These are phyloP conservation scores for Dothidotthia symphoricarpi DNA, from an alignment of 2,329 filamentous ascomycete species.

Conservation along the genomic window DNA sequence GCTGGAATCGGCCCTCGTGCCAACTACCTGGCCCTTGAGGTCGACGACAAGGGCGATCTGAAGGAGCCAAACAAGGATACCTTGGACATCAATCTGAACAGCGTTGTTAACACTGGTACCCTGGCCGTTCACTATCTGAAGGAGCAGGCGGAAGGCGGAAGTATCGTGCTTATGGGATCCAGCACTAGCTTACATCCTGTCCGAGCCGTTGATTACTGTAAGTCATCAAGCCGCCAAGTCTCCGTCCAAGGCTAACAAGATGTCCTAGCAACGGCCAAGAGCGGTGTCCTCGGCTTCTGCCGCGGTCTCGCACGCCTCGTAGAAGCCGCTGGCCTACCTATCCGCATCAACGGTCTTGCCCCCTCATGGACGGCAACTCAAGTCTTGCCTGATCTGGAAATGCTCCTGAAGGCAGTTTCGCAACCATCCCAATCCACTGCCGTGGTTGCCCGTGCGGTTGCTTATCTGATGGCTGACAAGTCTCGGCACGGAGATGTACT, in stretches of 20 bases:
- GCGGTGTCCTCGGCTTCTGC: conserved; percentile 56
- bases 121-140: conserved; percentile 54
- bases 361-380: conserved; percentile 57
- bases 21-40: conserved; percentile 49
- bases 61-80: conserved; percentile 46
- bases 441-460: conserved; percentile 52
- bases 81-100: conserved; percentile 54
- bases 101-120: conserved; percentile 51
- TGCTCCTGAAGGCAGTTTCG: conserved; percentile 39
- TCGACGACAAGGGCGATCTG: conserved; percentile 52
- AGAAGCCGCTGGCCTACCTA: conserved; percentile 41
- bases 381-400: conserved; percentile 49
- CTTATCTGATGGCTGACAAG: conserved; percentile 51
- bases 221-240: conserved; percentile 13
- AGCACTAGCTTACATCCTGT: conserved; percentile 53
- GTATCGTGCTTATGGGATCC: conserved; percentile 56
- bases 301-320: conserved; percentile 48
- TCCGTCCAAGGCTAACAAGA: conserved; percentile 2
- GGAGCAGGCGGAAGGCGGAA: conserved; percentile 49
- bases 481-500: conserved; percentile 53
- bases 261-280: conserved; percentile 51
- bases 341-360: conserved; percentile 57
- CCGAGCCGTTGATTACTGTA: conserved; percentile 53
- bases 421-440: conserved; percentile 45
- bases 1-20: conserved; percentile 54